phyloP scores from a whole-genome alignment of 495 filamentous ascomycete genomes.

The Schizothecium vesticola region DNA sequence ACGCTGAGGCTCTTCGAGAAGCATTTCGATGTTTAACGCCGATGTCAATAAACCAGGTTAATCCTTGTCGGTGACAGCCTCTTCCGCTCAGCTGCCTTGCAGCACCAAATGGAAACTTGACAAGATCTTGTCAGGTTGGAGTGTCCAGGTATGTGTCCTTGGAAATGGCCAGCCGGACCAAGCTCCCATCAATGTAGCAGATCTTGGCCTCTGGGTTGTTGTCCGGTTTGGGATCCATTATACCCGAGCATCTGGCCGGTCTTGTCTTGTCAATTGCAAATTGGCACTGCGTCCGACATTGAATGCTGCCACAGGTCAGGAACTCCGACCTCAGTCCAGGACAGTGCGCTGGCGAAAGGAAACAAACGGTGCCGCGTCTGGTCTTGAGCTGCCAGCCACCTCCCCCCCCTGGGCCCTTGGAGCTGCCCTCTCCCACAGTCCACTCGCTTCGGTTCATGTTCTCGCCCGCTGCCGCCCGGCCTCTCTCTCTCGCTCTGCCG shows the following conservation, averaged over 20 bases:
- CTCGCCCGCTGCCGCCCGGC: slow-evolving; percentile 14
- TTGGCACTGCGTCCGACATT: background rate
- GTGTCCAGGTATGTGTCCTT: background rate
- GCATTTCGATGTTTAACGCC: background rate
- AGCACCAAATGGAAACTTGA: background rate
- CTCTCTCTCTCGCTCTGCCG: slow-evolving; percentile 12
- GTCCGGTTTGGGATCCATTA: background rate
- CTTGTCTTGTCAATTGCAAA: background rate
- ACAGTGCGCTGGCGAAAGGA: background rate
- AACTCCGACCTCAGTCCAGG: background rate
- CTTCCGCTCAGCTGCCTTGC: background rate
- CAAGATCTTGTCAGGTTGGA: background rate
- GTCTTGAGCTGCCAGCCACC: slow-evolving; percentile 1
- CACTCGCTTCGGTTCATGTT: background rate
- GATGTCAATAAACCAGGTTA: background rate
- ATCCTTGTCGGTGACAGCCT: background rate
- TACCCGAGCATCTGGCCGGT: background rate
- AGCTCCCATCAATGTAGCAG: background rate
- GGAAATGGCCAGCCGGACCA: background rate
- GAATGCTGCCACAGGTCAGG: background rate
- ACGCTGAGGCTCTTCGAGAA: background rate
- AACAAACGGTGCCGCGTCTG: slow-evolving; percentile 14
- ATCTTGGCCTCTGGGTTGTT: background rate
- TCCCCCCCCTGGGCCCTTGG: background rate
- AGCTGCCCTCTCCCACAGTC: background rate